Base-by-base conservation (phyloP, 2,329 filamentous ascomycete genomes). In the Emergomyces orientalis region DNA sequence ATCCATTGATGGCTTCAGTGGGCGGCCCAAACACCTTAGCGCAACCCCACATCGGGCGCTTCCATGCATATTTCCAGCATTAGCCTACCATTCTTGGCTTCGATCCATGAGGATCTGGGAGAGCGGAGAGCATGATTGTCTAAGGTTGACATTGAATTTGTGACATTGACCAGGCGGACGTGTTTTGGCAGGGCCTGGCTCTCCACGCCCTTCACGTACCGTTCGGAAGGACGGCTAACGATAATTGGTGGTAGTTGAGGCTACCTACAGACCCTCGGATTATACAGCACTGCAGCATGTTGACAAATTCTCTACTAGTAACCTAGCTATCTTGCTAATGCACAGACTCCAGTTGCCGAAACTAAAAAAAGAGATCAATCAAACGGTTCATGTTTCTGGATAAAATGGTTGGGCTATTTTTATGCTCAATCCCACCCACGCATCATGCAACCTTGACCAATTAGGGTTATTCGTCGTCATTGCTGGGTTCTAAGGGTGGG, bases 221-320 rank as follows among this genome's bases (percentile, higher is more conserved):
- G 7, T n/a, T n/a, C 5, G 2, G 17, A 45, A n/a, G 6, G 9
- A 11, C 34, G 5, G 9, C 34, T 37, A 25, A n/a, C n/a, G n/a
- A n/a, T 32, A 32, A 25, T 22, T 3, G n/a, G 7, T 25, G 8
- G 22, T 47, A 47, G 3, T n/a, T 47, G 22, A 14, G n/a, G 3
- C 9, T 6, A 47, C 25, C 45, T 47, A 2, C 9, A 47, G 8
- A 8, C 3, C 25, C n/a, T 6, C n/a, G 9, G 45, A 27, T 49
- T 22, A 49, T 14, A 9, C 39, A 47, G 39, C 1, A 14, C 56
- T 59, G 39, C 34, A 45, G 13, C 34, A 59, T 25, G 56, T 59
- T 59, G 56, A 59, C 56, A 45, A 59, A 59, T 59, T 49, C 22
- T 59, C 22, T 30, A 7, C 34, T 41, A 25, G 32, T 11, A 34